Base-by-base conservation (phyloP, 129 eudicot genomes). In the Deinandra increscens region DNA sequence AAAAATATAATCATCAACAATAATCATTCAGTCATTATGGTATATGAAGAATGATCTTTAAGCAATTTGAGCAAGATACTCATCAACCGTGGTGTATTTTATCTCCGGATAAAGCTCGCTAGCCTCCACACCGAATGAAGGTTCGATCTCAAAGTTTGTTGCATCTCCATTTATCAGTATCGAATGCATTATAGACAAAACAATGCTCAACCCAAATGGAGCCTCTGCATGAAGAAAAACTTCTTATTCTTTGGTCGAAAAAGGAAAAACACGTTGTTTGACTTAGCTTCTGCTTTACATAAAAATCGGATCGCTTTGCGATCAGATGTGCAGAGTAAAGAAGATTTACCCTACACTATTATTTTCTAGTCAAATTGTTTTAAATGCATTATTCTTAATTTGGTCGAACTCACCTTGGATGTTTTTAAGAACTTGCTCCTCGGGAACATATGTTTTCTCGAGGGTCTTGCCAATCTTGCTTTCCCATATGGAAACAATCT, bases 401-500 rank as follows among this genome's bases (percentile, higher is more conserved):
- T n/a, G 0, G 0, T n/a, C 17, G 3, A 14, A 72, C 83, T 72
- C 18, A 87, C 97, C 92, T 75, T 74, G 66, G 17, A 88, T 88
- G 8, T 83, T 56, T 74, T 87, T 83, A 12, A 87, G 58, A 71
- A 87, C 26, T 80, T 87, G 75, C 9, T 91, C 93, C 63, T 85
- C 90, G 0, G 88, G n/a, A 43, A 85, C 50, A 39, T 79, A 78
- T 0, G 46, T 74, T 67, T 74, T 87, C 60, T 84, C 85, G 5
- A 90, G 85, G 39, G 85, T 79, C 73, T 87, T 90, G 4, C 84
- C 87, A 43, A 87, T 90, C 75, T 84, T 87, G 34, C 75, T 80
- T 84, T 90, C 97, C 97, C 97, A 90, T 3, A 83, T 69, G 38
- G 86, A 77, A 50, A 85, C 88, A 14, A 87, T 71, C 31, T 83